phyloP scores from a whole-genome alignment of 164 flowering plant genomes.

The Pachysandra terminalis region DNA sequence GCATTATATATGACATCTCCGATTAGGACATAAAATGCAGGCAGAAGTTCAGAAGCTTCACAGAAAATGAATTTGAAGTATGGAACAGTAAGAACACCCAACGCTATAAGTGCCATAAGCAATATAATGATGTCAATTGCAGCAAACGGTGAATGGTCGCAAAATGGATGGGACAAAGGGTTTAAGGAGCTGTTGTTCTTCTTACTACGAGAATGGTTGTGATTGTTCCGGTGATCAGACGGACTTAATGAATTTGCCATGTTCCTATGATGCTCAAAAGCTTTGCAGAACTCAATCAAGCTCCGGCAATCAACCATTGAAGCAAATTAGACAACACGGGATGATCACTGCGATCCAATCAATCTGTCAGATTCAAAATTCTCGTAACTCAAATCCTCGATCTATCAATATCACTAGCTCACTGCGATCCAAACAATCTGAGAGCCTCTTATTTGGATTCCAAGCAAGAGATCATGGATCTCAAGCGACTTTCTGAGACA shows the following conservation, averaged over 20 bases:
- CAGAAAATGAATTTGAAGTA: slow-evolving; percentile 35
- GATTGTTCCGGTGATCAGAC: slow-evolving; percentile 19
- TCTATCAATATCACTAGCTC: slow-evolving; percentile 6
- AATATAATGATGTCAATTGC: slow-evolving; percentile 38
- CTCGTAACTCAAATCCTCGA: not conserved
- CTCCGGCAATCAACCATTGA: slow-evolving; percentile 60
- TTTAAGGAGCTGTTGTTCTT: slow-evolving; percentile 22
- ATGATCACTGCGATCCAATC: too few species aligned
- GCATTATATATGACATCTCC: slow-evolving; percentile 30
- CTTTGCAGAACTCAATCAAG: slow-evolving; percentile 53
- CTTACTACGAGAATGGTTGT: slow-evolving; percentile 20
- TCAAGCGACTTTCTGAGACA: too few species aligned
- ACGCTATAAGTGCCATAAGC: slow-evolving; percentile 33
- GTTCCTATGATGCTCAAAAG: slow-evolving; percentile 43
- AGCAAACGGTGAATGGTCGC: slow-evolving; percentile 39
- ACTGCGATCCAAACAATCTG: not conserved
- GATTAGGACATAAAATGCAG: slow-evolving; percentile 15
- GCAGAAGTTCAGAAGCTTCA: slow-evolving; percentile 31
- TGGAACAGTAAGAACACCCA: slow-evolving; percentile 31
- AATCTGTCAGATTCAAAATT: not conserved
- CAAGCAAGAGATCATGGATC: not conserved
- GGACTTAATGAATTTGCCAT: slow-evolving; percentile 15
- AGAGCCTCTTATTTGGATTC: not conserved
- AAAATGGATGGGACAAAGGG: slow-evolving; percentile 33
- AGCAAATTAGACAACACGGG: not conserved